Percentiles rank a stretch among this genome's conserved stretches.
Evolutionary conservation across 352 stramenopile genomes (phyloP).

Genomic region (Globisporangium paroecandrum): DNA sequence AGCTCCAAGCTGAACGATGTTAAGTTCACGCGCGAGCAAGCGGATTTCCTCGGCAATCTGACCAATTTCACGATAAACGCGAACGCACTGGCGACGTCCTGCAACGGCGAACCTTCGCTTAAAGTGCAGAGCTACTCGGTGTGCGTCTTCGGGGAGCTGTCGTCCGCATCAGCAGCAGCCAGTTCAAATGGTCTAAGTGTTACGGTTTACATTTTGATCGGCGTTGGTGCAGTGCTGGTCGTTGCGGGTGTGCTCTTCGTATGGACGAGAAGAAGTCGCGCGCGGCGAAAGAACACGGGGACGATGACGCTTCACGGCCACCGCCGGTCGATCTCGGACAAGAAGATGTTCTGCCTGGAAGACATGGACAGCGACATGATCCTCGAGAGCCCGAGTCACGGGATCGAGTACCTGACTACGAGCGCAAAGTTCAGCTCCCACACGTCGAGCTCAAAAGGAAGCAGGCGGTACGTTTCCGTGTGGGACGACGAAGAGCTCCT

Average conservation of each 20-base stretch:
- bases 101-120: neutral
- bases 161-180: neutral
- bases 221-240: slow-evolving; percentile 3
- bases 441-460: slow-evolving; percentile 8
- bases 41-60: slow-evolving; percentile 26
- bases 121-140: slow-evolving; percentile 25
- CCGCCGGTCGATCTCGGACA: slow-evolving; percentile 12
- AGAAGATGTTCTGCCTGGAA: slow-evolving; percentile 19
- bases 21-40: slow-evolving; percentile 24
- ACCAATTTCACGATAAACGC: slow-evolving; percentile 29
- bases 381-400: slow-evolving; percentile 8
- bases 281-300: neutral
- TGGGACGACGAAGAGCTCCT: slow-evolving; percentile 67
- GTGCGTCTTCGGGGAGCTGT: slow-evolving; percentile 16
- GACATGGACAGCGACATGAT: slow-evolving; percentile 18
- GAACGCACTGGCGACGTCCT: slow-evolving; percentile 22
- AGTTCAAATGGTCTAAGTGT: neutral
- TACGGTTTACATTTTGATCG: slow-evolving; percentile 3
- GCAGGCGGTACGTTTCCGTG: slow-evolving; percentile 23
- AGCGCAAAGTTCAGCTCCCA: slow-evolving; percentile 12
- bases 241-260: slow-evolving; percentile 3
- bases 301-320: neutral
- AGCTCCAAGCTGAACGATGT: slow-evolving; percentile 21
- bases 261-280: slow-evolving; percentile 1
- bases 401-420: slow-evolving; percentile 1